phyloP scores from a whole-genome alignment of 75 land plant species.

The Sequoia sempervirens region DNA sequence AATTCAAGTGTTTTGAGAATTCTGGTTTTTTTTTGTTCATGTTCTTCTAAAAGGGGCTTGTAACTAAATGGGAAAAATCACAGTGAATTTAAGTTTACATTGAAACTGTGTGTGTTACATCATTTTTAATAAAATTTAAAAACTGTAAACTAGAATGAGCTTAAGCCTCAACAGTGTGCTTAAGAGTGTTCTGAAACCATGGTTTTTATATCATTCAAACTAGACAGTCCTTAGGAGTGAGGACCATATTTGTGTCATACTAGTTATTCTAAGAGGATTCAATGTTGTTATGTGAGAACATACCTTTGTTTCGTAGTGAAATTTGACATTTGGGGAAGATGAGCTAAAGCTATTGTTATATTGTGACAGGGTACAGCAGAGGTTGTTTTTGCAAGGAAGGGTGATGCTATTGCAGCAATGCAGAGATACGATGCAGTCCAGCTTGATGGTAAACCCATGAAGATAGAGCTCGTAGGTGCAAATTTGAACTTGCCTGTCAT shows the following conservation, averaged over 20 bases:
- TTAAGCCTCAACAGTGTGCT: no score
- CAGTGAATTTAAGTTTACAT: neutral
- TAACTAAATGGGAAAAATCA: neutral
- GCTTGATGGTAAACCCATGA: slow-evolving; percentile 44
- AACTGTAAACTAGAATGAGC: neutral
- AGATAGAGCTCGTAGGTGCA: slow-evolving; percentile 34
- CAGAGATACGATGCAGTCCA: slow-evolving; percentile 47
- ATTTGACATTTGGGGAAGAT: neutral
- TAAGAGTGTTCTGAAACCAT: no score
- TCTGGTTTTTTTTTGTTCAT: neutral
- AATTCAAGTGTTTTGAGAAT: neutral
- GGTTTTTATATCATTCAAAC: neutral
- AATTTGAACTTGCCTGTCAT: slow-evolving; percentile 17
- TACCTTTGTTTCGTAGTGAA: neutral
- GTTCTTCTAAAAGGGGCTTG: no score
- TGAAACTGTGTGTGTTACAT: no score
- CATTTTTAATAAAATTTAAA: no score
- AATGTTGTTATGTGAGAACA: neutral
- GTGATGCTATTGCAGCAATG: slow-evolving; percentile 38
- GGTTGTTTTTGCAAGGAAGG: slow-evolving; percentile 30
- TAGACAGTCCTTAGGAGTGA: neutral
- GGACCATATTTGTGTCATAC: neutral
- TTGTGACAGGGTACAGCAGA: slow-evolving; percentile 41
- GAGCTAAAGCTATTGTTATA: neutral
- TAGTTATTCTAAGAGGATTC: neutral